Conservation (phyloP, 331 rosid species). For the Cydonia oblonga region DNA sequence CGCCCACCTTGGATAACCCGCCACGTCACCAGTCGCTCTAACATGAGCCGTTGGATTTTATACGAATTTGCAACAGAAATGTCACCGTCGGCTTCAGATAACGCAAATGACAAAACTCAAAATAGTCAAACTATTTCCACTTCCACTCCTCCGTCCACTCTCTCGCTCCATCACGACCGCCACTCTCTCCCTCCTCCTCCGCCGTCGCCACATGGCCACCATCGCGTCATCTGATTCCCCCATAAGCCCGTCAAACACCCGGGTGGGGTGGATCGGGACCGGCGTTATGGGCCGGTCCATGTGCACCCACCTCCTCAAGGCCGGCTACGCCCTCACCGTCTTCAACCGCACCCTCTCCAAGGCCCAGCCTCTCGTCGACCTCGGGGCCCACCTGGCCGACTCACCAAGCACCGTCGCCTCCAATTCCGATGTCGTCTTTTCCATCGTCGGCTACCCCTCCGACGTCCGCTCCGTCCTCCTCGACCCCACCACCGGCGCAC, state of each 20-base stretch:
- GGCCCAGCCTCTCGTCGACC: constrained; percentile 67
- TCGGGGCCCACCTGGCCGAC: constrained; percentile 62
- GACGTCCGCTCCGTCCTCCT: constrained; percentile 85
- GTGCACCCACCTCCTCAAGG: constrained; percentile 71
- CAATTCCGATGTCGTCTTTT: constrained; percentile 73
- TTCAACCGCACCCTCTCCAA: constrained; percentile 90
- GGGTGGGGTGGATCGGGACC: constrained; percentile 95
- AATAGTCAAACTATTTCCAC: background rate
- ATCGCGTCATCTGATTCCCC: constrained; percentile 16
- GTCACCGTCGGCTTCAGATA: background rate
- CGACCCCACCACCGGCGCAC: constrained; percentile 63
- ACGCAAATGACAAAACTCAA: background rate
- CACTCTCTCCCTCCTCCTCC: constrained; percentile 8
- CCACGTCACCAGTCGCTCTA: background rate
- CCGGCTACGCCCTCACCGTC: constrained; percentile 80
- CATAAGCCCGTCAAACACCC: constrained; percentile 58
- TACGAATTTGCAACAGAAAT: background rate
- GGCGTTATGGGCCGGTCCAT: constrained; percentile 89
- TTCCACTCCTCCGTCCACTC: constrained; percentile 3
- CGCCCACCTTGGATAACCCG: background rate
- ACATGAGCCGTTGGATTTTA: background rate
- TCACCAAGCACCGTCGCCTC: constrained; percentile 63
- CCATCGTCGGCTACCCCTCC: constrained; percentile 91
- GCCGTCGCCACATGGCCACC: constrained; percentile 41
- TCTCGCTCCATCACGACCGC: constrained; percentile 1